Conservation (phyloP, 768 basidiomycete genomes). For the Leccinum subtestaceum region DNA sequence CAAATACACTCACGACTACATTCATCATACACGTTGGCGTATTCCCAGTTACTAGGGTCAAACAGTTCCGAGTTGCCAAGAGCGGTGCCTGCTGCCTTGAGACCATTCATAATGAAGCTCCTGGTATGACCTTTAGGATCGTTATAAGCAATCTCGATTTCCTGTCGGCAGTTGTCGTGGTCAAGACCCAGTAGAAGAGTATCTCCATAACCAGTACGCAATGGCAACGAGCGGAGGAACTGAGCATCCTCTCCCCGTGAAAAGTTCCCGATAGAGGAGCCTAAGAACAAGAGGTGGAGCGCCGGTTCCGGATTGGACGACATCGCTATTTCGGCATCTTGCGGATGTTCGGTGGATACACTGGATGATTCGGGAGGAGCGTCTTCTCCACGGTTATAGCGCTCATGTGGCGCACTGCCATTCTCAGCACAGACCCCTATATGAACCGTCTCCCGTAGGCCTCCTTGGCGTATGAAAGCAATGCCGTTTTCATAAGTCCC, state of each 20-base stretch:
- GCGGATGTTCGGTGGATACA: constrained; percentile 21
- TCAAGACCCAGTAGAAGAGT: constrained; percentile 91
- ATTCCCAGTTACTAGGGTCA: constrained; percentile 70
- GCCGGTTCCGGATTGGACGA: constrained; percentile 55
- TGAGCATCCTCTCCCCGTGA: constrained; percentile 58
- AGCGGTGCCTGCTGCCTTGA: constrained; percentile 62
- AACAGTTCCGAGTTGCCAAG: constrained; percentile 69
- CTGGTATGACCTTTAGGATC: constrained; percentile 71
- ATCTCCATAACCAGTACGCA: constrained; percentile 72
- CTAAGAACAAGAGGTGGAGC: constrained; percentile 86
- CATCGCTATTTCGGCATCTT: constrained; percentile 9
- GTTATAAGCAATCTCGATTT: constrained; percentile 85
- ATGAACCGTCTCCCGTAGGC: constrained; percentile 13
- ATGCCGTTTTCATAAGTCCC: constrained; percentile 92
- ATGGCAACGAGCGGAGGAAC: constrained; percentile 78
- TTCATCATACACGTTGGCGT: constrained; percentile 60
- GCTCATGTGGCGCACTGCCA: constrained; percentile 1
- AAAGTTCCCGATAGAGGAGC: constrained; percentile 93
- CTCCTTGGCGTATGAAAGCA: constrained; percentile 60
- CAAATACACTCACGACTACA: constrained; percentile 38
- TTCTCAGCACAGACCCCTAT: constrained; percentile 2
- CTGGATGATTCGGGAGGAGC: constrained; percentile 39
- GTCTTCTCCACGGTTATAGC: constrained; percentile 23
- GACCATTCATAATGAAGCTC: constrained; percentile 84
- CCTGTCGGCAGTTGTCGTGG: constrained; percentile 65